A percentile compares a stretch with the other conserved stretches of the same genome.
Evolutionary conservation across 371 early-diverging fungal species (phyloP).

Genomic region (Haplosporangium sp.): DNA sequence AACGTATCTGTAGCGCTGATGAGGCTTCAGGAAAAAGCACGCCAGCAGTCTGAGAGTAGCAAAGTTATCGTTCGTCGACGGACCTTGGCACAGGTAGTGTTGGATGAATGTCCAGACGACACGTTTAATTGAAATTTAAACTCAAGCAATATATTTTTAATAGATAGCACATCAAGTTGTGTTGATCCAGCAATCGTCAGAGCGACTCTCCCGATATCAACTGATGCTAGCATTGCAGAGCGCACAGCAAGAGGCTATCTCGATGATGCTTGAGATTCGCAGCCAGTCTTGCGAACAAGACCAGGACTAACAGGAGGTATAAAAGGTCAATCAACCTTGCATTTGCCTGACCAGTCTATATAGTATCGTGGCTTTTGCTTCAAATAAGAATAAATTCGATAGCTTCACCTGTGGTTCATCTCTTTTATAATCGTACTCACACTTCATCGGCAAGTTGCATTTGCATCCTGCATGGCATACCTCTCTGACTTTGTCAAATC

Average conservation of each 20-base stretch:
- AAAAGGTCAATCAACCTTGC: background rate
- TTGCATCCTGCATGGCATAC: slow-evolving; percentile 39
- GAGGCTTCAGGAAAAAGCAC: slow-evolving; percentile 22
- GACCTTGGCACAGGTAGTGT: slow-evolving; percentile 28
- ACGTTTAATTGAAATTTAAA: background rate
- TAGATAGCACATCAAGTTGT: slow-evolving; percentile 37
- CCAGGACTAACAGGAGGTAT: background rate
- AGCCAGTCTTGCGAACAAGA: background rate
- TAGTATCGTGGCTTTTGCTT: slow-evolving; percentile 1
- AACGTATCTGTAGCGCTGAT: slow-evolving; percentile 45
- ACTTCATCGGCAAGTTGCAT: background rate
- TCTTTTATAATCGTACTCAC: background rate
- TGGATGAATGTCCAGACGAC: no score
- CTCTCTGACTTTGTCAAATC: slow-evolving; percentile 68
- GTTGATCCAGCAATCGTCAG: slow-evolving; percentile 10
- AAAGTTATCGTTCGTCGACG: slow-evolving; percentile 40
- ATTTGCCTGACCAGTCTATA: background rate
- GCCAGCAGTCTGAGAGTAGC: slow-evolving; percentile 37
- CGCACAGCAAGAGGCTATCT: slow-evolving; percentile 25
- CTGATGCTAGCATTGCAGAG: slow-evolving; percentile 9
- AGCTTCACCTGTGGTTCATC: background rate
- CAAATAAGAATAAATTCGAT: background rate
- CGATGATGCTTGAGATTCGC: slow-evolving; percentile 22
- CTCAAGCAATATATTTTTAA: background rate
- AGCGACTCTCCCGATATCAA: slow-evolving; percentile 9